Percentiles rank a stretch among this genome's conserved stretches.
These are phyloP conservation scores for Cerrena zonata DNA, from an alignment of 1,284 basidiomycete genomes.

Conservation along the genomic window DNA sequence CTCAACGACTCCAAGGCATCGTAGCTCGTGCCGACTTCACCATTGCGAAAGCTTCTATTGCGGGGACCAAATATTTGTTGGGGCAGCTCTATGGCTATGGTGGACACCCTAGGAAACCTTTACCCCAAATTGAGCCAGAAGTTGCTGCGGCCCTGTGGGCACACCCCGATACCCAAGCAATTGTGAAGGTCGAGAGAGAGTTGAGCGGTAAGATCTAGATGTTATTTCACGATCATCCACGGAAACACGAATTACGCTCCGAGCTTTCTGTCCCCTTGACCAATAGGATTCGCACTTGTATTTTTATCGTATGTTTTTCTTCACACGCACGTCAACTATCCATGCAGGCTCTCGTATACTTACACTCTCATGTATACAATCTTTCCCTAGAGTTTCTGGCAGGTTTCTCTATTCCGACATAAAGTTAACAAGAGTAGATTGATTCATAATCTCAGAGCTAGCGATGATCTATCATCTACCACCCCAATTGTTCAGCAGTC, in stretches of 20 bases:
- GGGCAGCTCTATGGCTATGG: slow-evolving; percentile 73
- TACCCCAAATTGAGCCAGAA: slow-evolving; percentile 55
- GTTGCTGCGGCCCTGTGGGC: slow-evolving; percentile 59
- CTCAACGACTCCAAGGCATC: slow-evolving; percentile 73
- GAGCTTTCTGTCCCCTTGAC: too few species aligned
- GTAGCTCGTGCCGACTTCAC: slow-evolving; percentile 76
- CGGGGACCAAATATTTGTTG: slow-evolving; percentile 78
- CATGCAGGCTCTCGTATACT: too few species aligned
- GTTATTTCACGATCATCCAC: background rate
- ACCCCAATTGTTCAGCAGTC: slow-evolving; percentile 46
- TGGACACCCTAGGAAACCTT: slow-evolving; percentile 68
- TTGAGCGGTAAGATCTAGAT: slow-evolving; percentile 37
- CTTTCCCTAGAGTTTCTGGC: too few species aligned
- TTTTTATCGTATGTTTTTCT: too few species aligned
- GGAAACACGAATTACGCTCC: too few species aligned
- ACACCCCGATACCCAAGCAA: slow-evolving; percentile 62
- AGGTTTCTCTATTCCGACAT: too few species aligned
- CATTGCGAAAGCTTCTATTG: slow-evolving; percentile 71
- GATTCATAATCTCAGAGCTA: too few species aligned
- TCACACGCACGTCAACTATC: too few species aligned
- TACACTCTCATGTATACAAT: too few species aligned
- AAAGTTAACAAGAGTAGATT: too few species aligned
- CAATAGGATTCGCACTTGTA: too few species aligned
- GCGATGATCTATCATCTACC: too few species aligned
- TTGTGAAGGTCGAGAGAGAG: slow-evolving; percentile 62